Conservation (phyloP, 768 basidiomycete species). For the Daedaleopsis nitida region DNA sequence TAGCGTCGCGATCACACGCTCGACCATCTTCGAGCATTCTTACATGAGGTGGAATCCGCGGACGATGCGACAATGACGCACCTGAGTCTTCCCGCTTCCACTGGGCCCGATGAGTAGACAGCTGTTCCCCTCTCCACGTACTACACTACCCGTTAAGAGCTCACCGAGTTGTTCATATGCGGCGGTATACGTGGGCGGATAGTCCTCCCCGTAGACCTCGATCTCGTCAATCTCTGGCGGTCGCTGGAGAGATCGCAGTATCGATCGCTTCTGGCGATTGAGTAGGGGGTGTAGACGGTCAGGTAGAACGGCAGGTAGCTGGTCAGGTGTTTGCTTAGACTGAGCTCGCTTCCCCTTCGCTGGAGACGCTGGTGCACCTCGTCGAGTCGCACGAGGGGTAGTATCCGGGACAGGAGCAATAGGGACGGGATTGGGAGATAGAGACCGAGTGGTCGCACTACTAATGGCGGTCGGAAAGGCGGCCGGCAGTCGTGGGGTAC, state of each 20-base stretch:
- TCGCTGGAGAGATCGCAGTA: conserved; percentile 48
- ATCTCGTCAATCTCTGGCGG: conserved; percentile 27
- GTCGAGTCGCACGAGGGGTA: not conserved
- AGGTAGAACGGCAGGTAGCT: conserved; percentile 33
- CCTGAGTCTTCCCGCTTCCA: conserved; percentile 84
- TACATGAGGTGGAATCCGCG: not conserved
- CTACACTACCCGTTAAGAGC: conserved; percentile 72
- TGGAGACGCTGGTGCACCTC: not conserved
- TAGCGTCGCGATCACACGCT: conserved; percentile 53
- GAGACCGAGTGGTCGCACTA: conserved; percentile 2
- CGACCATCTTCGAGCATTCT: conserved; percentile 50
- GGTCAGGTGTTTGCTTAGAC: not conserved
- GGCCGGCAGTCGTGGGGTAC: conserved; percentile 13
- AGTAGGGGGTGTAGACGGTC: conserved; percentile 47
- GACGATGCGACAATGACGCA: conserved; percentile 35
- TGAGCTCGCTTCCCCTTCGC: not conserved
- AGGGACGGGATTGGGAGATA: conserved; percentile 6
- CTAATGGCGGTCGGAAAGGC: conserved; percentile 3
- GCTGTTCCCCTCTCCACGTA: conserved; percentile 89
- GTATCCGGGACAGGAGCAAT: not conserved
- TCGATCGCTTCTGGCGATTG: conserved; percentile 57
- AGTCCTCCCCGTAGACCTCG: conserved; percentile 36
- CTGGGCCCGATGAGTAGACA: conserved; percentile 85
- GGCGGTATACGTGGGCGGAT: conserved; percentile 46
- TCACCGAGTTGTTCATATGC: conserved; percentile 61